Base-by-base conservation (phyloP, 2,329 filamentous ascomycete genomes). In the Phialophora chinensis region DNA sequence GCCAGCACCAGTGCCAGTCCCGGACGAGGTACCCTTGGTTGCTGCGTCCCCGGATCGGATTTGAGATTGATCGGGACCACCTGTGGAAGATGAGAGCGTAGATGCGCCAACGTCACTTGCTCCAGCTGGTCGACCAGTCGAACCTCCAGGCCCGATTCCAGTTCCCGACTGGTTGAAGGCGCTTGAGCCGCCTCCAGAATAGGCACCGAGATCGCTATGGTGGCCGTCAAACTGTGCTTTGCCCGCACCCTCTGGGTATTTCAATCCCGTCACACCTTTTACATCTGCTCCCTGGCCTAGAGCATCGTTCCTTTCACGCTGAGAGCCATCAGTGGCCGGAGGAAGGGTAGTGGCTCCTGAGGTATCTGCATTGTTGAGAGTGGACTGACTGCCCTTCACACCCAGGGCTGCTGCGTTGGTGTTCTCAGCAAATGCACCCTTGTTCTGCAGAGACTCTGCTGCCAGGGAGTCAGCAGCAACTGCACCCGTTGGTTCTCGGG, bases 381-480 rank as follows among this genome's bases (percentile, higher is more conserved):
- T 88, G 38, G 82, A 86, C 55, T 83, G 81, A n/a, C 73, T 71
- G 50, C 85, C 84, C 8, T 80, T 79, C 58, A 87, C 84, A 14
- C 78, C 75, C 35, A 80, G 79, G 5, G 82, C 81, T 49, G 82
- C 80, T 20, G 83, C 82, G 68, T 84, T 81, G 27, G 82, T 80
- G 78, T 91, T 91, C 64, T 83, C 76, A 49, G 84, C 80, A 73
- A 91, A 92, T 12, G 77, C 80, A 70, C 90, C 91, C 65, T 84
- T 84, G 25, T 80, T 72, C 55, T 82, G 79, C 66, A 87, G 79
- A 0, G 91, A 95, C 74, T 94, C 89, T 66, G 87, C 89, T 11
- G 92, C 92, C 4, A 96, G 87, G 6, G 91, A 94, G 78, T 90
- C 90, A 14, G 84, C 81, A 53, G 85, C 79, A 1, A 94, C 84